These are phyloP conservation scores for Yamadazyma oceani DNA, from an alignment of 1,139 yeast species.

Conservation along the genomic window DNA sequence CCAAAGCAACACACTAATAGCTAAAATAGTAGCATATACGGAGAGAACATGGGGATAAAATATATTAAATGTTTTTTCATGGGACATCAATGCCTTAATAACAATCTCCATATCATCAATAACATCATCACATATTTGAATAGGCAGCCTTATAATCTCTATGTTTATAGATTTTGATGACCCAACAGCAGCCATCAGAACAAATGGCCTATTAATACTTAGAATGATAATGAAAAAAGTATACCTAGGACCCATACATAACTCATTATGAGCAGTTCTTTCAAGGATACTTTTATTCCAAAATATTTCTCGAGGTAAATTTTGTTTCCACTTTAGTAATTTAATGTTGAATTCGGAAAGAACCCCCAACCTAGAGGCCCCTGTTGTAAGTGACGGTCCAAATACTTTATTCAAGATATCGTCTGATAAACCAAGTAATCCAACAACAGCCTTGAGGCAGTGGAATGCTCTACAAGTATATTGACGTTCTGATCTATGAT, in stretches of 20 bases:
- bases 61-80: constrained; percentile 5
- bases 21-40: constrained; percentile 12
- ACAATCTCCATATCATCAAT: constrained; percentile 14
- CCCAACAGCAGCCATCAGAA: constrained; percentile 13
- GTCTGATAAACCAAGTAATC: constrained; percentile 10
- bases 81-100: constrained; percentile 8
- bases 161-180: constrained; percentile 9
- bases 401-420: constrained; percentile 13
- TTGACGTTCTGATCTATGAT: constrained; percentile 11
- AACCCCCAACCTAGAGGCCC: constrained; percentile 6
- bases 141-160: constrained; percentile 7
- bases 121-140: constrained; percentile 14
- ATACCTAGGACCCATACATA: constrained; percentile 14
- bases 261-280: constrained; percentile 14
- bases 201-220: constrained; percentile 15
- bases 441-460: constrained; percentile 13
- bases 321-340: constrained; percentile 10
- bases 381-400: constrained; percentile 7
- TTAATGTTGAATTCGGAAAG: constrained; percentile 10
- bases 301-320: constrained; percentile 6
- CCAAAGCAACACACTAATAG: constrained; percentile 14
- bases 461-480: constrained; percentile 12
- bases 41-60: constrained; percentile 12
- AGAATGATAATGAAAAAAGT: constrained; percentile 14
- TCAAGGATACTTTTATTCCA: constrained; percentile 13